Evolutionary conservation across 106 monocot genomes (phyloP), one percentile per base, ranked within the genome.

Genomic region (Dendrobium nobile): DNA sequence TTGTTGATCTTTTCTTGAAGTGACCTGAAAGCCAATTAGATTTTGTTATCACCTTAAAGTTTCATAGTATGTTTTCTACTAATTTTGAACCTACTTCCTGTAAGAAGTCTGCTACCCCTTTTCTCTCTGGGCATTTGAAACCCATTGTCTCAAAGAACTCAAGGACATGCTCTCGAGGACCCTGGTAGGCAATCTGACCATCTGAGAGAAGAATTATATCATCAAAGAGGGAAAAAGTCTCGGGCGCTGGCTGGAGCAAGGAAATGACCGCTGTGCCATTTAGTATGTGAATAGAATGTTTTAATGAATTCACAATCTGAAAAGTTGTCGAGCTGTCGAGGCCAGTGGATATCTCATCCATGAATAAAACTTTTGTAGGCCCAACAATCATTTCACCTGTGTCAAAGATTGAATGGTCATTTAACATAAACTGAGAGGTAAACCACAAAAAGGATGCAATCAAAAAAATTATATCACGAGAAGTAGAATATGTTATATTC

Each of bases 1-100:
- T 42, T 82, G 81, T 73, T 89, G 89, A 67, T 89, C 89, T 47
- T 89, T 89, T 70, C 47, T 79, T 31, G 86, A 89, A 24, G 87
- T 89, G 56, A 87, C 89, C 86, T 87, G 59, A 9, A 75, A 61
- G 43, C 1, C 4, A 28, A 47, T 24, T 55, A 72, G 20, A 48
- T 1, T 24, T 47, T n/a, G 10, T 15, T 7, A 20, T 27, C 5
- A 70, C 37, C 20, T 26, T 7, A 31, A 24, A 19, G 7, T n/a
- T 9, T 77, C 18, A n/a, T 54, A 55, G 10, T 20, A 6, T 51
- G 51, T 51, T 56, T 13, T 44, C 55, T 61, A 16, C 37, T 51
- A 47, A 31, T 55, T 44, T 4, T 7, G 37, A 56, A 72, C 82
- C 41, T 79, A 86, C 86, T 79, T 86, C 86, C 42, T 86, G 86